Evolutionary conservation across 345 rosid genomes (phyloP).

Genomic region (Lepidium didymum): DNA sequence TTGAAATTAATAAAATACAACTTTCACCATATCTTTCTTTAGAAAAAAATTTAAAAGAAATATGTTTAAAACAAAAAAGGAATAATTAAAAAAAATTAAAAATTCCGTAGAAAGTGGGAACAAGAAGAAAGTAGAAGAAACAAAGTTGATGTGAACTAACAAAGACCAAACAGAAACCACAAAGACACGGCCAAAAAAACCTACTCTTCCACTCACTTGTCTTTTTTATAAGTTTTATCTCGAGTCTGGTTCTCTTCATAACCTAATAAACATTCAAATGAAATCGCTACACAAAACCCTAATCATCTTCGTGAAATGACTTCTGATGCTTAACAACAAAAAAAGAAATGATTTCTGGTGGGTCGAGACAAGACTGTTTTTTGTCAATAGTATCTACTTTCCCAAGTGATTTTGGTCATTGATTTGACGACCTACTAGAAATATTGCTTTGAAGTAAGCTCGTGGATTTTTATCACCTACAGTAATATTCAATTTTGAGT

Average conservation of each 20-base stretch:
- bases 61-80: not conserved
- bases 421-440: slow-evolving; percentile 20
- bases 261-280: not conserved
- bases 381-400: not conserved
- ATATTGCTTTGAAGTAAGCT: slow-evolving; percentile 11
- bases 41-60: not conserved
- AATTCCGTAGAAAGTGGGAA: slow-evolving; percentile 26
- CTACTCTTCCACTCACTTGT: slow-evolving; percentile 29
- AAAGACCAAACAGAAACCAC: slow-evolving; percentile 22
- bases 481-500: not conserved
- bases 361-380: not conserved
- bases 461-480: not conserved
- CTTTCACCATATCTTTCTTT: slow-evolving; percentile 10
- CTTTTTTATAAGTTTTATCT: slow-evolving; percentile 17
- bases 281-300: slow-evolving; percentile 3
- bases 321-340: no score
- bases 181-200: slow-evolving; percentile 23
- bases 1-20: not conserved
- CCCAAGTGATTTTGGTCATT: not conserved
- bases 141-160: slow-evolving; percentile 23
- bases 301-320: not conserved
- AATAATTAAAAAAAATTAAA: not conserved
- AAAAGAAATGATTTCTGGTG: not conserved
- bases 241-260: slow-evolving; percentile 2
- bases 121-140: slow-evolving; percentile 17